A percentile compares a stretch with the other conserved stretches of the same genome.
Evolutionary conservation across 108 stramenopile species (phyloP).

Genomic region (Cyclotella sp.): DNA sequence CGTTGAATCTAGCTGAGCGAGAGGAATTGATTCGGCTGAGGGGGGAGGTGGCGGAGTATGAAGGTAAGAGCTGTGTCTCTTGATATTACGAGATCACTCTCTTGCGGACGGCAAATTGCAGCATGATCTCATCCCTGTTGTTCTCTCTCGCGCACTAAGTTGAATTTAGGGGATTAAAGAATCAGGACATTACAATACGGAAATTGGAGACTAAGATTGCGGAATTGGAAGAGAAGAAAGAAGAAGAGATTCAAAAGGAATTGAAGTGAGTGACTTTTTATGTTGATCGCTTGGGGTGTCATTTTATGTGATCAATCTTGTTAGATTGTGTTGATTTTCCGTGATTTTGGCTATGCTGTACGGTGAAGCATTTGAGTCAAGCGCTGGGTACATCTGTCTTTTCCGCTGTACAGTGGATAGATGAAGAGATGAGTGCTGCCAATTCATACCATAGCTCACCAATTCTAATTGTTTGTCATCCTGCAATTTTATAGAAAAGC

Average conservation of each 20-base stretch:
- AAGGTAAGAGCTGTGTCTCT: background rate
- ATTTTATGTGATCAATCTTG: background rate
- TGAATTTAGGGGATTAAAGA: conserved; percentile 87
- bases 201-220: conserved; percentile 84
- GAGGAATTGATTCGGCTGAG: conserved; percentile 86
- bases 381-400: too few species aligned
- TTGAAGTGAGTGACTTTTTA: conserved; percentile 51
- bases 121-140: background rate
- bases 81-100: background rate
- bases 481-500: conserved; percentile 50
- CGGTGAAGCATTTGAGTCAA: too few species aligned
- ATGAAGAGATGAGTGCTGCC: too few species aligned
- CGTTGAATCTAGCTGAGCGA: conserved; percentile 28
- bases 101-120: background rate
- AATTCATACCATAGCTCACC: background rate
- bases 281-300: background rate
- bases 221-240: conserved; percentile 69
- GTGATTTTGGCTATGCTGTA: too few species aligned
- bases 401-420: too few species aligned
- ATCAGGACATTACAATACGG: conserved; percentile 93
- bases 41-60: conserved; percentile 89
- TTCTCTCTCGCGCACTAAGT: conserved; percentile 41
- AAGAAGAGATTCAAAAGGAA: conserved; percentile 70
- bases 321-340: background rate
- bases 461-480: background rate